These are phyloP conservation scores for Tuber melanosporum DNA, from an alignment of 495 filamentous ascomycete species.

Conservation along the genomic window DNA sequence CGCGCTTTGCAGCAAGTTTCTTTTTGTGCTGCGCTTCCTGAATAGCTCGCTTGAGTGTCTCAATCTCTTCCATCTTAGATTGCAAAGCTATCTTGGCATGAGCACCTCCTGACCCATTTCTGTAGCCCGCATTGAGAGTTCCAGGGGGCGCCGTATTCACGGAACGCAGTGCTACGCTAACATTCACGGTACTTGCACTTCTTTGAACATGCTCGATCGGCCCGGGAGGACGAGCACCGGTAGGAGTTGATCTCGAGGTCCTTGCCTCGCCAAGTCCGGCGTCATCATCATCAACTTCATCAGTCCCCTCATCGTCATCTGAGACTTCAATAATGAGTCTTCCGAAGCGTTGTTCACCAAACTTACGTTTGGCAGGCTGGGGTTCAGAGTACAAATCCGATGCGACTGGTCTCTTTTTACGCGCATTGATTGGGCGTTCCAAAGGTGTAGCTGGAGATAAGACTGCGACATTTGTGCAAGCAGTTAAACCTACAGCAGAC, in stretches of 20 bases:
- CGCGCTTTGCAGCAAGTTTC: constrained; percentile 47
- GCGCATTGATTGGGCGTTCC: constrained; percentile 28
- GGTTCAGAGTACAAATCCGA: constrained; percentile 62
- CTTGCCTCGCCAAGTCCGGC: constrained; percentile 41
- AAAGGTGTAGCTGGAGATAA: constrained; percentile 16
- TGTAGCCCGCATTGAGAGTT: constrained; percentile 16
- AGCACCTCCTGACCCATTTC: constrained; percentile 26
- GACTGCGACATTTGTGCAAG: constrained; percentile 7
- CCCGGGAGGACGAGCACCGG: constrained; percentile 6
- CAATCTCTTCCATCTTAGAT: constrained; percentile 62
- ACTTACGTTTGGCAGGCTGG: constrained; percentile 56
- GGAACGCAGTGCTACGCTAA: constrained; percentile 25
- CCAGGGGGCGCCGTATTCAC: constrained; percentile 23
- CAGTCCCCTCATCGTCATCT: constrained; percentile 46
- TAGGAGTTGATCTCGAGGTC: constrained; percentile 49
- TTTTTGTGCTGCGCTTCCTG: constrained; percentile 66
- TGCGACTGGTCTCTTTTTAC: constrained; percentile 67
- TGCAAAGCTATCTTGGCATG: constrained; percentile 53
- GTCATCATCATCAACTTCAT: constrained; percentile 41
- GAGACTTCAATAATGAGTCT: constrained; percentile 72
- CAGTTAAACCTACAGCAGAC: background rate
- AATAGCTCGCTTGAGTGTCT: constrained; percentile 67
- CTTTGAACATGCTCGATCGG: constrained; percentile 17
- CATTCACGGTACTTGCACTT: constrained; percentile 29
- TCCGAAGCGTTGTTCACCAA: constrained; percentile 45